phyloP scores from a whole-genome alignment of 1,139 yeast genomes.

The Taphrina populina region DNA sequence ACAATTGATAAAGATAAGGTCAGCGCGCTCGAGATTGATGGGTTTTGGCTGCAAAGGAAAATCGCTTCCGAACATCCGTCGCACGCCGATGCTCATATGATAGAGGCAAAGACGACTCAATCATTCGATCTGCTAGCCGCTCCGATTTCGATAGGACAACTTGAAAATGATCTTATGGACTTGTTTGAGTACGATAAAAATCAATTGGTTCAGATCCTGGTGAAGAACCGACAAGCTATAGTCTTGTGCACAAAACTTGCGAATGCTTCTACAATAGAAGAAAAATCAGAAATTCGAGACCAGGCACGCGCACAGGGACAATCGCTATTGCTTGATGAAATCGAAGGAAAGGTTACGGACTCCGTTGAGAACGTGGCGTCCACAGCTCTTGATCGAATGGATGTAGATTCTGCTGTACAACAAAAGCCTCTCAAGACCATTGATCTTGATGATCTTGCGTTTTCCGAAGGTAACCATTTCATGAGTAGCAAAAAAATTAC shows the following conservation, averaged over 20 bases:
- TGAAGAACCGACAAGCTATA: slow-evolving; percentile 56
- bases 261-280: slow-evolving; percentile 47
- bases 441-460: slow-evolving; percentile 62
- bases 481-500: slow-evolving; percentile 66
- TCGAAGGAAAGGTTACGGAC: slow-evolving; percentile 40
- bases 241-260: slow-evolving; percentile 57
- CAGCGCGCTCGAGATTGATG: slow-evolving; percentile 49
- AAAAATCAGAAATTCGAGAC: slow-evolving; percentile 44
- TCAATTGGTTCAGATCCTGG: slow-evolving; percentile 53
- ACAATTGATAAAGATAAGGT: slow-evolving; percentile 37
- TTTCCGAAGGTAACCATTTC: slow-evolving; percentile 71
- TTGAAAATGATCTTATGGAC: slow-evolving; percentile 57
- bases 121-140: slow-evolving; percentile 47
- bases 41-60: slow-evolving; percentile 54
- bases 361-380: slow-evolving; percentile 40
- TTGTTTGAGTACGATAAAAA: slow-evolving; percentile 53
- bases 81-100: slow-evolving; percentile 46
- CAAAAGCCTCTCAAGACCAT: slow-evolving; percentile 46
- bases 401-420: slow-evolving; percentile 38
- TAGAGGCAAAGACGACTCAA: slow-evolving; percentile 45
- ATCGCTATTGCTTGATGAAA: slow-evolving; percentile 43
- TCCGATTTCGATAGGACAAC: slow-evolving; percentile 46
- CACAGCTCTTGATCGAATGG: slow-evolving; percentile 44
- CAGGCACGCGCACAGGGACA: slow-evolving; percentile 47
- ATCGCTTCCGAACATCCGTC: slow-evolving; percentile 45